A percentile compares a stretch with the other conserved stretches of the same genome.
Evolutionary conservation across 192 early-diverging fungal genomes (phyloP).

Genomic region (Lobulomyces angularis): DNA sequence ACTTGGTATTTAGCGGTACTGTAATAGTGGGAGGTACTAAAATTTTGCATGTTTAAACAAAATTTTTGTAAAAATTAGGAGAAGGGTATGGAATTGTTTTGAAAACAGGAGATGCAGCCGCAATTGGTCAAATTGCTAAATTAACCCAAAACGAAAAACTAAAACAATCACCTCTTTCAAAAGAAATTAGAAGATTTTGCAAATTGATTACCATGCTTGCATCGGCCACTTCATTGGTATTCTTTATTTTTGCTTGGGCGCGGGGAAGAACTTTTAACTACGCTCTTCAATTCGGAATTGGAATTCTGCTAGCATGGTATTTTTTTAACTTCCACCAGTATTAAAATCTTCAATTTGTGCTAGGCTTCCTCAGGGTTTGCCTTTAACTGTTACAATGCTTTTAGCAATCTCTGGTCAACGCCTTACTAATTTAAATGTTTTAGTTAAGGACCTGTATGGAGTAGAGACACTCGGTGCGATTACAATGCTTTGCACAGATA

Average conservation of each 20-base stretch:
- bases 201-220: conserved; percentile 35
- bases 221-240: conserved; percentile 26
- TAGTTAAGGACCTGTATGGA: conserved; percentile 51
- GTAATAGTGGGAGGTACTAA: conserved; percentile 26
- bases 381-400: conserved; percentile 43
- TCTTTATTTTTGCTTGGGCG: conserved; percentile 27
- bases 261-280: conserved; percentile 22
- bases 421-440: conserved; percentile 37
- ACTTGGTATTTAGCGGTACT: conserved; percentile 33
- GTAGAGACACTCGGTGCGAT: conserved; percentile 53
- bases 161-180: conserved; percentile 23
- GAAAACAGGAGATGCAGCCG: conserved; percentile 30
- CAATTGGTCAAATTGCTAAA: conserved; percentile 32
- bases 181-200: conserved; percentile 34
- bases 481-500: conserved; percentile 56
- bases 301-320: conserved; percentile 43
- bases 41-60: conserved; percentile 2
- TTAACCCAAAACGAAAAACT: conserved; percentile 21
- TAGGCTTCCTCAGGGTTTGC: conserved; percentile 46
- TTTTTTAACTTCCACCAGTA: no score
- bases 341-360: no score
- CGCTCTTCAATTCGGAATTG: conserved; percentile 38
- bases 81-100: conserved; percentile 37
- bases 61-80: conserved; percentile 8
- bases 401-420: conserved; percentile 32